Percentiles rank a stretch among this genome's conserved stretches.
Conservation (phyloP, 106 monocot species). For the Dendrobium nobile region DNA sequence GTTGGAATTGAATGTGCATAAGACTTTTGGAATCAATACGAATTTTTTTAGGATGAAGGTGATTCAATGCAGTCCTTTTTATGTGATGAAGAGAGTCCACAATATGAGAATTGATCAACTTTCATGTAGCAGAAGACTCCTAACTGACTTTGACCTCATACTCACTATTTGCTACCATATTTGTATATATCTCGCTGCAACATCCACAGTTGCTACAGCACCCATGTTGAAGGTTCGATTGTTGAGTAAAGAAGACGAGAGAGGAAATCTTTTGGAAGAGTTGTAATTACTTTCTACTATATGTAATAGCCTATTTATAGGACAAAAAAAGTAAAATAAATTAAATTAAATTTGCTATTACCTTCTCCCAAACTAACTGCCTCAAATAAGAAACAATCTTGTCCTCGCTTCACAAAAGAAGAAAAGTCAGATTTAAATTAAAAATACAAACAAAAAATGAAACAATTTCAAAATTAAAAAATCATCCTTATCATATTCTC, state of each 20-base stretch:
- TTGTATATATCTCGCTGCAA: not conserved
- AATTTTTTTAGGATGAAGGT: not conserved
- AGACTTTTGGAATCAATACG: too few species aligned
- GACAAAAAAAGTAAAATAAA: not conserved
- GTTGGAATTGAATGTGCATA: too few species aligned
- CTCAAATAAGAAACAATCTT: not conserved
- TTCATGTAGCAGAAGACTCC: not conserved
- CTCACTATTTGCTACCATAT: not conserved
- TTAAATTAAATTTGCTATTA: not conserved
- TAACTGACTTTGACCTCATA: not conserved
- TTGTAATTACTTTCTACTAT: not conserved
- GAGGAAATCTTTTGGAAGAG: not conserved
- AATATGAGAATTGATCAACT: not conserved
- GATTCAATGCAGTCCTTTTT: not conserved
- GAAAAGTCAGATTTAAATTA: not conserved
- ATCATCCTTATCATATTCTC: not conserved
- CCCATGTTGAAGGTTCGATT: not conserved
- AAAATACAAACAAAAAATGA: not conserved
- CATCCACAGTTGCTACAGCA: not conserved
- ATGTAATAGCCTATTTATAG: not conserved
- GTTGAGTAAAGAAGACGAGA: not conserved
- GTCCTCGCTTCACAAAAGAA: not conserved
- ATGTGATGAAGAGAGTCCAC: too few species aligned
- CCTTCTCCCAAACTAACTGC: not conserved
- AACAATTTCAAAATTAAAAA: not conserved